A percentile compares a stretch with the other conserved stretches of the same genome.
phyloP scores from a whole-genome alignment of 805 yeast genomes.

The Metschnikowia gelsemii region DNA sequence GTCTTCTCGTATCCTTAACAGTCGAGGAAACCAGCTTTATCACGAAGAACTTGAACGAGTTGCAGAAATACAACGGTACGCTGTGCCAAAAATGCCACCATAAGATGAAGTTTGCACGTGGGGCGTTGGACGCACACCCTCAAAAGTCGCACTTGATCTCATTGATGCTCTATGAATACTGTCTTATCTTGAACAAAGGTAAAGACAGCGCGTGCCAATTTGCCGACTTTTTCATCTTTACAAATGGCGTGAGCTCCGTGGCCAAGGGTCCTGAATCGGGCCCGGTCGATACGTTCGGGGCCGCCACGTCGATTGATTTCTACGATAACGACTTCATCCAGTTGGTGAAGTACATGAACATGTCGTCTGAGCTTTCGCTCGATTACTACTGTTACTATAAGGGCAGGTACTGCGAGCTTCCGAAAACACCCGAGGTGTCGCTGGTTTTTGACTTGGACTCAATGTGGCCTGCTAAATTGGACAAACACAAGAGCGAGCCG shows the following conservation, averaged over 20 bases:
- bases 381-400: slow-evolving; percentile 56
- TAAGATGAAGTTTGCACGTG: slow-evolving; percentile 31
- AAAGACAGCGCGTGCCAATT: slow-evolving; percentile 34
- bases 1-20: slow-evolving; percentile 26
- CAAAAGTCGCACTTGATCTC: slow-evolving; percentile 36
- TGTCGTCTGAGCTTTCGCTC: slow-evolving; percentile 37
- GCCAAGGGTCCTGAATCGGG: slow-evolving; percentile 24
- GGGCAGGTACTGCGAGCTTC: slow-evolving; percentile 47
- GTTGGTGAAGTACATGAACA: slow-evolving; percentile 36
- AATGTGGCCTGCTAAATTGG: slow-evolving; percentile 39
- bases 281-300: slow-evolving; percentile 14
- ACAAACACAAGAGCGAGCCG: slow-evolving; percentile 29
- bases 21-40: slow-evolving; percentile 31
- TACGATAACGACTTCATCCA: slow-evolving; percentile 41
- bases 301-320: slow-evolving; percentile 33
- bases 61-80: slow-evolving; percentile 33
- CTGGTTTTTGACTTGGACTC: slow-evolving; percentile 35
- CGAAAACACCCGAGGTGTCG: slow-evolving; percentile 49
- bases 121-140: slow-evolving; percentile 29
- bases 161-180: slow-evolving; percentile 37
- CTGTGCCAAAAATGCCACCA: slow-evolving; percentile 38
- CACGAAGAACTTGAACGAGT: slow-evolving; percentile 26
- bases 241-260: slow-evolving; percentile 27
- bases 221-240: slow-evolving; percentile 39
- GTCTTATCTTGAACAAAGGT: slow-evolving; percentile 29